phyloP scores from a whole-genome alignment of 129 eudicot genomes.

The Artemisia annua region DNA sequence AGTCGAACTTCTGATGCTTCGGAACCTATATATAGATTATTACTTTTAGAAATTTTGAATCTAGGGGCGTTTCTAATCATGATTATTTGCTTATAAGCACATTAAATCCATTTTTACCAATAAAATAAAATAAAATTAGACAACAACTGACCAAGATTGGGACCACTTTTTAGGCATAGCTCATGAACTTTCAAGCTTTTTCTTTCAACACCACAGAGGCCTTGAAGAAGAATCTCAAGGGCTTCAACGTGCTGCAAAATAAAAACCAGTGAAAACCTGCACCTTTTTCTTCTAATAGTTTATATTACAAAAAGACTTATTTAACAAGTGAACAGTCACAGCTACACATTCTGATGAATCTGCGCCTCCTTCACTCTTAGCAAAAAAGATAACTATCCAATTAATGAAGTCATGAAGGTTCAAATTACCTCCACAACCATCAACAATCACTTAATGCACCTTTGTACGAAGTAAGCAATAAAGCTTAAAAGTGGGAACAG shows the following conservation, averaged over 20 bases:
- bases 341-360: not conserved
- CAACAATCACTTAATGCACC: no score
- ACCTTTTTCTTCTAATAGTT: not conserved
- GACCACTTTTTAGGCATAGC: slow-evolving; percentile 76
- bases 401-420: not conserved
- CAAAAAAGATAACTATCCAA: not conserved
- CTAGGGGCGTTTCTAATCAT: not conserved
- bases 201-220: slow-evolving; percentile 80
- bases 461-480: not conserved
- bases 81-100: not conserved
- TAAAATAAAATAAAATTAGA: not conserved
- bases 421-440: not conserved
- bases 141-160: slow-evolving; percentile 62
- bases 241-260: slow-evolving; percentile 91
- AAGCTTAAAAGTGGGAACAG: not conserved
- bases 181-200: slow-evolving; percentile 78
- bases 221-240: slow-evolving; percentile 95
- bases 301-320: not conserved
- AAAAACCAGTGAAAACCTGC: not conserved
- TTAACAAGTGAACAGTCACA: slow-evolving; percentile 10
- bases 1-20: slow-evolving; percentile 89
- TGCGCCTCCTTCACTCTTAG: not conserved
- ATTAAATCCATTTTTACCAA: not conserved
- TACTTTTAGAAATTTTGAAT: slow-evolving; percentile 3
- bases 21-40: slow-evolving; percentile 41